Base-by-base conservation (phyloP, 139 green algal genomes). In the Chlorella sp. region DNA sequence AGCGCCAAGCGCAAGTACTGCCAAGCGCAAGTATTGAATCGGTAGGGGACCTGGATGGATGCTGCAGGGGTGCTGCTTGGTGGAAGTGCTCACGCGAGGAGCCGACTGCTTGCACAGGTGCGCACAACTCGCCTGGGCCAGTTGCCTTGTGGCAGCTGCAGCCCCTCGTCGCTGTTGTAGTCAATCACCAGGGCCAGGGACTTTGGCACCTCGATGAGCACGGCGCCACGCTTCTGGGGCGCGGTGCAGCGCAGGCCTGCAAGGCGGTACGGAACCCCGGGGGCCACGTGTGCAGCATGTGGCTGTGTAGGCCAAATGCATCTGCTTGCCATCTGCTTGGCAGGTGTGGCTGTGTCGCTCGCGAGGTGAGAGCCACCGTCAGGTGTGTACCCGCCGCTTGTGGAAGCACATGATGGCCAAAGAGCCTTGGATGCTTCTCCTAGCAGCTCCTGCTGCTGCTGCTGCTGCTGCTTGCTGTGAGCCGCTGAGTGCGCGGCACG, bases 101-200 rank as follows among this genome's bases (percentile, higher is more conserved):
- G 55, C 4, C 22, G 20, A 62, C 5, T 24, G 27, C 4, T 62
- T 62, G 17, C 4, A 6, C n/a, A 62, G 62, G 51, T 36, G 32
- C 31, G 27, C 34, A 6, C 3, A 2, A 35, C 49, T 42, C 33
- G 74, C 51, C 62, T 77, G 76, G 59, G 31, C 35, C 34, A 87
- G 27, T 26, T 64, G 24, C 42, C 80, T 0, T 69, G 3, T 22
- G 80, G 78, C 31, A 88, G 42, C 1, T 59, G 35, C 33, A 86
- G 59, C 10, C 85, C 83, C 1, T n/a, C 34, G 1, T 68, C 31
- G n/a, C n/a, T n/a, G n/a, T n/a, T n/a, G 31, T 88, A 89, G 69
- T 90, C 83, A 2, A 90, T 61, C 0, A 79, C 32, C n/a, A 90
- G 67, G 51, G 80, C 86, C 17, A 74, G 27, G 26, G 31, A 60